Conservation (phyloP, 805 yeast species). For the Ogataea ramenticola region DNA sequence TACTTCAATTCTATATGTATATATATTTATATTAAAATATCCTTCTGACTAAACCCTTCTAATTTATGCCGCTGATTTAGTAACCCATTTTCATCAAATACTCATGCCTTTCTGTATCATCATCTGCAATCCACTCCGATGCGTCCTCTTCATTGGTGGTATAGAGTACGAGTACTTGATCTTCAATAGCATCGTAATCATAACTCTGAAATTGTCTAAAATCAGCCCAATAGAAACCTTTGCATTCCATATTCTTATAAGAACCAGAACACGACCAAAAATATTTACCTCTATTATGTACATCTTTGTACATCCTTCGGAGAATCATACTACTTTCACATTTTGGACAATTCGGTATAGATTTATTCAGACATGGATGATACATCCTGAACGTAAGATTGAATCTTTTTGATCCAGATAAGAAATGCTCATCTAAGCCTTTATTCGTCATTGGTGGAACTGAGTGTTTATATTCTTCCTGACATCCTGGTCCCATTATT, state of each 20-base stretch:
- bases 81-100: neutral
- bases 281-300: slow-evolving; percentile 44
- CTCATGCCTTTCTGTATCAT: slow-evolving; percentile 20
- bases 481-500: slow-evolving; percentile 75
- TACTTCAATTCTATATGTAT: neutral
- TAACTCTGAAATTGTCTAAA: slow-evolving; percentile 18
- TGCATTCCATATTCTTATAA: slow-evolving; percentile 38
- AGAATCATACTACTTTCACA: slow-evolving; percentile 41
- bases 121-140: slow-evolving; percentile 40
- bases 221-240: slow-evolving; percentile 44
- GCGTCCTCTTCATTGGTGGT: slow-evolving; percentile 27
- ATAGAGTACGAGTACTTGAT: slow-evolving; percentile 3
- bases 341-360: slow-evolving; percentile 36
- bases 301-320: slow-evolving; percentile 45
- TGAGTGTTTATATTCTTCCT: slow-evolving; percentile 66
- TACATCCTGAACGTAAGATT: slow-evolving; percentile 62
- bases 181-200: neutral
- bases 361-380: slow-evolving; percentile 27
- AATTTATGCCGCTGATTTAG: no score
- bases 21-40: neutral
- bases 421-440: slow-evolving; percentile 37
- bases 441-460: slow-evolving; percentile 33
- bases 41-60: neutral
- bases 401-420: slow-evolving; percentile 44
- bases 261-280: slow-evolving; percentile 58